Evolutionary conservation across 2,329 filamentous ascomycete species (phyloP).

Genomic region (Pyrenophora teres): DNA sequence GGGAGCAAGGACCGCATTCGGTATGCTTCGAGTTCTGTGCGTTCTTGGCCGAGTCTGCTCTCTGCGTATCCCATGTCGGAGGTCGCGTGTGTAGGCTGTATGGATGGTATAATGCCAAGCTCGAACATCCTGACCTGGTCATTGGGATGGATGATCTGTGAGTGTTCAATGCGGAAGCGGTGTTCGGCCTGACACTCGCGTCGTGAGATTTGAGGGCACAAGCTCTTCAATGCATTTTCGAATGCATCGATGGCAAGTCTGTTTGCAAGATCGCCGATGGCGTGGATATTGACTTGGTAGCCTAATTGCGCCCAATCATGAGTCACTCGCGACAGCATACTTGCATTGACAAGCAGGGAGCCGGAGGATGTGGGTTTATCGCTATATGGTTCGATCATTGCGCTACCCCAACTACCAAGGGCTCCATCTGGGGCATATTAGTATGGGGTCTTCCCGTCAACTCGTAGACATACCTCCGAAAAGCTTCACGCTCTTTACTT

Average conservation of each 20-base stretch:
- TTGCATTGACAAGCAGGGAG: conserved; percentile 69
- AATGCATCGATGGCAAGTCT: conserved; percentile 68
- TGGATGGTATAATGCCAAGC: conserved; percentile 67
- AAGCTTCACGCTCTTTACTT: conserved; percentile 68
- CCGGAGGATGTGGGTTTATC: conserved; percentile 66
- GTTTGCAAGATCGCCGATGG: conserved; percentile 72
- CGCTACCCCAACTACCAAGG: conserved; percentile 72
- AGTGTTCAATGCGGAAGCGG: conserved; percentile 71
- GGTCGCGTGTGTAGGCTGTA: conserved; percentile 74
- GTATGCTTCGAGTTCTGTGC: conserved; percentile 64
- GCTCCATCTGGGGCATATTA: conserved; percentile 62
- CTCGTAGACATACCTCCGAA: conserved; percentile 61
- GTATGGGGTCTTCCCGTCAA: not conserved
- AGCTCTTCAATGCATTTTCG: conserved; percentile 58
- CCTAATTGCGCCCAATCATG: conserved; percentile 63
- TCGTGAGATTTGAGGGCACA: conserved; percentile 54
- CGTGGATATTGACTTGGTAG: conserved; percentile 74
- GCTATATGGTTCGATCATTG: conserved; percentile 71
- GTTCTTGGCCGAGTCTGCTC: conserved; percentile 60
- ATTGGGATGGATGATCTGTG: conserved; percentile 69
- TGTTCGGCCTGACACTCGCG: conserved; percentile 58
- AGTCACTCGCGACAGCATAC: conserved; percentile 60
- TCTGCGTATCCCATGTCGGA: conserved; percentile 72
- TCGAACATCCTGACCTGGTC: conserved; percentile 65
- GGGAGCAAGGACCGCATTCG: conserved; percentile 67